Conservation (phyloP, 202 grass and related monocot genomes). For the Carex arenaria region DNA sequence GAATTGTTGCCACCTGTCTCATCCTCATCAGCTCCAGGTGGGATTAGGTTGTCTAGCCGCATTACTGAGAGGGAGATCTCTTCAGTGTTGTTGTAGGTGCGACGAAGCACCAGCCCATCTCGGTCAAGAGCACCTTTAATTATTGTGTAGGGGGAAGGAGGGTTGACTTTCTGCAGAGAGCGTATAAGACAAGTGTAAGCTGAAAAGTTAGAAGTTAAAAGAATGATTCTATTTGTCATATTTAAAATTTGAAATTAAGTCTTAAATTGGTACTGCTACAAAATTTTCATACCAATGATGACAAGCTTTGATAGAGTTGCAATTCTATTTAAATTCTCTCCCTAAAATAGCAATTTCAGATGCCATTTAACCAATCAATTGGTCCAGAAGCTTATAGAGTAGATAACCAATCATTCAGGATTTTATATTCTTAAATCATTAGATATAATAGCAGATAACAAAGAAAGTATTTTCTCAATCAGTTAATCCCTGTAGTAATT, state of each 20-base stretch:
- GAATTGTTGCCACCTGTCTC: slow-evolving; percentile 11
- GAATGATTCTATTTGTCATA: neutral
- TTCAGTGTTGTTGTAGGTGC: slow-evolving; percentile 56
- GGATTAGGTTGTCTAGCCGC: slow-evolving; percentile 69
- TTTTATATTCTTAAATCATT: neutral
- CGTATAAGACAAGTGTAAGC: neutral
- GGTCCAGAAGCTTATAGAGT: neutral
- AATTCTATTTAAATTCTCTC: neutral
- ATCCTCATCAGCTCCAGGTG: slow-evolving; percentile 44
- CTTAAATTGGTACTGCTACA: neutral
- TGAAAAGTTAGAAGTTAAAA: neutral
- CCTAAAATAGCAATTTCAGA: neutral
- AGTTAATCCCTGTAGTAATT: neutral
- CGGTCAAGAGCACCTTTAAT: slow-evolving; percentile 70
- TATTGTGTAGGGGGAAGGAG: slow-evolving; percentile 65
- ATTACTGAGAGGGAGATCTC: slow-evolving; percentile 86
- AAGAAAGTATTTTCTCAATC: neutral
- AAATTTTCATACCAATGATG: neutral
- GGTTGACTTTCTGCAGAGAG: slow-evolving; percentile 50
- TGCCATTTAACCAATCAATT: neutral
- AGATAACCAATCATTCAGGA: neutral
- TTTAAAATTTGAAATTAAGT: neutral
- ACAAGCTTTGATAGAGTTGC: neutral
- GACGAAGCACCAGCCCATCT: slow-evolving; percentile 59
- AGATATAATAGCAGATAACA: neutral